Conservation (phyloP, 208 protist species). For the Leishmania aethiopica region DNA sequence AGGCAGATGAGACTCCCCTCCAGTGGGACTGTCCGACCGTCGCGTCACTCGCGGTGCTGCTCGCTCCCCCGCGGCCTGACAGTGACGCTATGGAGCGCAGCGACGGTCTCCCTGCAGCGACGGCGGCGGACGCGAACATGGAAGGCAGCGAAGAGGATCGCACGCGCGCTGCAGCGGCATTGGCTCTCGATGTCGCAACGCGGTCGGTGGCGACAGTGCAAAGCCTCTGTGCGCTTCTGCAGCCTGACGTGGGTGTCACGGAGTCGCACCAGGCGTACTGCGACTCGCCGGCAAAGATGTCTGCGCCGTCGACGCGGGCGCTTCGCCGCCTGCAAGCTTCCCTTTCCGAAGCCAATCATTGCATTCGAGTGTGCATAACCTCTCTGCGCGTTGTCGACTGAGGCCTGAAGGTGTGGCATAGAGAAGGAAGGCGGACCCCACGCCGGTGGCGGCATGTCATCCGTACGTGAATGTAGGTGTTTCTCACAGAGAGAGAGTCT, state of each 20-base stretch:
- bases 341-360: conserved; percentile 16
- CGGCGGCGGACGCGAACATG: background rate
- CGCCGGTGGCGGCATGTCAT: background rate
- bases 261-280: conserved; percentile 3
- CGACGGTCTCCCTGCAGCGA: background rate
- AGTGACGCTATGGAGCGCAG: conserved; percentile 11
- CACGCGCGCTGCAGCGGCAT: conserved; percentile 6
- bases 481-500: background rate
- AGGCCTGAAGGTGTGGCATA: background rate
- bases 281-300: conserved; percentile 9
- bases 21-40: conserved; percentile 24
- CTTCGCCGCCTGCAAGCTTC: conserved; percentile 31
- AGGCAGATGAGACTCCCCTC: background rate
- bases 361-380: conserved; percentile 9
- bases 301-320: conserved; percentile 27
- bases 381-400: conserved; percentile 14
- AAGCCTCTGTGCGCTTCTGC: conserved; percentile 21
- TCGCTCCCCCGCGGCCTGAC: background rate
- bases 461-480: background rate
- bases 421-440: background rate
- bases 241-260: conserved; percentile 2
- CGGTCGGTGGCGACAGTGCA: conserved; percentile 7
- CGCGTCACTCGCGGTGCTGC: conserved; percentile 11
- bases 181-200: conserved; percentile 11
- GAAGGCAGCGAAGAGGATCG: conserved; percentile 3